Percentiles rank a stretch among this genome's conserved stretches.
Conservation (phyloP, 2,329 filamentous ascomycete genomes). For the Aspergillus transmontanensis region DNA sequence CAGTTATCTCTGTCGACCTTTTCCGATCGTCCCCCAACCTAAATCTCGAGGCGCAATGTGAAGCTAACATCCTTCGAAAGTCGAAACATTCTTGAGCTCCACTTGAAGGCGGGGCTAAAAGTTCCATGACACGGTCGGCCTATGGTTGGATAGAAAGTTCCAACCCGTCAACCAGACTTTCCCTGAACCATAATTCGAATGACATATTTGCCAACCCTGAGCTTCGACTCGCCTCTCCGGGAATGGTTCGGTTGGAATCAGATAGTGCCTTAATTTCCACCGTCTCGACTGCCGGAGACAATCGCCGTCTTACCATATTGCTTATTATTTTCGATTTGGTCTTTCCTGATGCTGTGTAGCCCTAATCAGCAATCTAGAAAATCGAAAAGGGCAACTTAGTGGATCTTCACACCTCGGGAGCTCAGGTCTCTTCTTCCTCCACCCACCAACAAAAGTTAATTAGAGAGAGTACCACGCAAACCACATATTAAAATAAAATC, state of each 20-base stretch:
- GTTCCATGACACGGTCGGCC: neutral
- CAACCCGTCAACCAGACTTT: neutral
- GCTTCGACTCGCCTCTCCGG: neutral
- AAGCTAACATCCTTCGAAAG: constrained; percentile 1
- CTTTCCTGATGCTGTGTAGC: neutral
- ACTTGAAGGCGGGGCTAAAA: neutral
- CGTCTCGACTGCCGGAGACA: neutral
- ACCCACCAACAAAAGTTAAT: neutral
- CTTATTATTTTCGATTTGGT: neutral
- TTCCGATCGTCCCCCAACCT: neutral
- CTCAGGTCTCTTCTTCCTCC: neutral
- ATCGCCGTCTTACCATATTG: neutral
- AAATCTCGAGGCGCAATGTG: neutral
- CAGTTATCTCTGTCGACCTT: neutral
- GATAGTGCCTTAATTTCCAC: neutral
- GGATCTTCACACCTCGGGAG: neutral
- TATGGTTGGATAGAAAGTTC: neutral
- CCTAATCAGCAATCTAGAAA: neutral
- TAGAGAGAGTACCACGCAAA: neutral
- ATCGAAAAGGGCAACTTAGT: neutral
- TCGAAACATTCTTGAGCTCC: constrained; percentile 2
- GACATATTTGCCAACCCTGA: neutral
- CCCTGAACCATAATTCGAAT: neutral
- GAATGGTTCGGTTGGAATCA: neutral
- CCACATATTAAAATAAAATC: neutral